Base-by-base conservation (phyloP, 2,329 filamentous ascomycete genomes). In the Claviceps paspali region DNA sequence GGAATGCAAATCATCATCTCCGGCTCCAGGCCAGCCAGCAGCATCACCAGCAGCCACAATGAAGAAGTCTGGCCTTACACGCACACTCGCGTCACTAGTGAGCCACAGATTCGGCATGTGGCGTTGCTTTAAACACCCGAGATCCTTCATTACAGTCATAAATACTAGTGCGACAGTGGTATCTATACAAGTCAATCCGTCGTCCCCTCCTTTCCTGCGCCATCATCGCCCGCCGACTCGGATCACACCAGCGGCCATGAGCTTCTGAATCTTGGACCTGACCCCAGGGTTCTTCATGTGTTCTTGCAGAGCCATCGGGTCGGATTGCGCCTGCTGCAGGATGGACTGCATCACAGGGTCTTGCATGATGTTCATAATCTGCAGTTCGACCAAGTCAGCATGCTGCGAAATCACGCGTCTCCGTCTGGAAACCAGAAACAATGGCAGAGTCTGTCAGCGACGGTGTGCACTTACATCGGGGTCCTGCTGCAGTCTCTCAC, bases 301-400 rank as follows among this genome's bases (percentile, higher is more conserved):
- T 60, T 98, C 88, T 56, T 92, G 81, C 44, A 98, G 73, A 32
- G 91, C 91, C 34, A 81, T 81, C 14, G 91, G 91, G 52, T 98
- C 83, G 38, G 76, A 77, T 69, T 96, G 93, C 32, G 91, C 91
- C 64, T 98, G 91, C 59, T 96, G 87, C 39, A 96, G 74, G 48
- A 95, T 95, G 47, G 81, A 82, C 64, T 98, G 86, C 88, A 98
- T 96, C 54, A 98, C 79, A 12, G 91, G 91, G 54, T 98, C 91
- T 59, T 87, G 79, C 63, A 96, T 82, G 53, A 95, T 88, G 44
- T 68, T 62, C 73, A 92, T 83, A 56, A 96, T 94, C 78, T 68
- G 49, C 29, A 29, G 5, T 17, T 9, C 21, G 18, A 22, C 21
- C 26, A 10, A 14, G 32, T 41, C 15, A 41, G 39, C 22, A 8